Conservation (phyloP, 192 early-diverging fungal genomes). For the Coemansia sp. region DNA sequence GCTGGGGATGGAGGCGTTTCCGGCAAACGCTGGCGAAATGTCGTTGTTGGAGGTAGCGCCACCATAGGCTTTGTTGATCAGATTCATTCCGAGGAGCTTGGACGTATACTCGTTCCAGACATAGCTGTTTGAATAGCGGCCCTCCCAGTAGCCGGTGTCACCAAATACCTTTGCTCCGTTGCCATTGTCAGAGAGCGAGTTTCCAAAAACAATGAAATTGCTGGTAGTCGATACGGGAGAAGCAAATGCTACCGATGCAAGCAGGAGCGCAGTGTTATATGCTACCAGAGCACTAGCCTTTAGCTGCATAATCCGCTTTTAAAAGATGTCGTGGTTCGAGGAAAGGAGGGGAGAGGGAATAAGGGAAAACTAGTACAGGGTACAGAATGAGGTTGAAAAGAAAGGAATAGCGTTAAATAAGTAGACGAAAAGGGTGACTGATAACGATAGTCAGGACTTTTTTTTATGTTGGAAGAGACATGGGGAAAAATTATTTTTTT, state of each 20-base stretch:
- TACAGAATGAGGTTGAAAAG: too few relatives aligned
- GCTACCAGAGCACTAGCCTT: conserved; percentile 15
- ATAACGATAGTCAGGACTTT: too few relatives aligned
- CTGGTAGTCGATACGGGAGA: conserved; percentile 24
- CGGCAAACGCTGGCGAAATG: conserved; percentile 25
- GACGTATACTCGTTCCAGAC: conserved; percentile 52
- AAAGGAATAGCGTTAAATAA: too few relatives aligned
- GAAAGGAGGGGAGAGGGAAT: not conserved
- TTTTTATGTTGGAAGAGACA: too few relatives aligned
- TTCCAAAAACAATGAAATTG: conserved; percentile 53
- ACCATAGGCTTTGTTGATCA: conserved; percentile 37
- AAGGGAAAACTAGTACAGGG: not conserved
- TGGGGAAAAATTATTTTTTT: too few relatives aligned
- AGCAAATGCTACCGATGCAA: conserved; percentile 19
- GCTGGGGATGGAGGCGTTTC: conserved; percentile 40
- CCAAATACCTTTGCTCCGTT: conserved; percentile 17
- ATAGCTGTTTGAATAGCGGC: conserved; percentile 45
- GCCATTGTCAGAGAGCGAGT: conserved; percentile 43
- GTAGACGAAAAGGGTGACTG: too few relatives aligned
- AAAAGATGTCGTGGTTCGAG: not conserved
- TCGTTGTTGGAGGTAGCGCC: conserved; percentile 52
- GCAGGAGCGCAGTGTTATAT: conserved; percentile 22
- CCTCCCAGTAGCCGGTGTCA: conserved; percentile 28
- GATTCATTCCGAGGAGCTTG: conserved; percentile 37
- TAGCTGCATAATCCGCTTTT: conserved; percentile 11